Base-by-base conservation (phyloP, 2,329 filamentous ascomycete species). In the Cladosporium sp. region DNA sequence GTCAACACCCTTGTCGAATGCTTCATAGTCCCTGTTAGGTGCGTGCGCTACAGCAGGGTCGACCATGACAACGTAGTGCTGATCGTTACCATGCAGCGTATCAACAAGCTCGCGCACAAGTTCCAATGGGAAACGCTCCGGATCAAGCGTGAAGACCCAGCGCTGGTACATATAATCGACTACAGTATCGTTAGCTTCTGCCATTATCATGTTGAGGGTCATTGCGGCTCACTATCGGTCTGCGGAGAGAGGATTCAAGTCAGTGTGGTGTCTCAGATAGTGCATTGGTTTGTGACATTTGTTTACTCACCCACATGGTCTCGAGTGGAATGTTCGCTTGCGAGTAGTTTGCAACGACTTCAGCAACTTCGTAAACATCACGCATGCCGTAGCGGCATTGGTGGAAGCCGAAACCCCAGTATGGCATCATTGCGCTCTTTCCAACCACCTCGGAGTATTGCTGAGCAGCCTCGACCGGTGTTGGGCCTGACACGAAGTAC, bases 281-380 rank as follows among this genome's bases (percentile, higher is more conserved):
- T 6, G 7, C 14, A 41, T 41, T 18, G 15, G 14, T 18, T 18
- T 18, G 36, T 18, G 6, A 2, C 36, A 14, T 18, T 1, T 18
- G 15, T 41, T 18, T 2, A 41, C 36, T 41, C 14, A 41, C 36
- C 70, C 76, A 78, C 77, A 71, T 78, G 75, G 67, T 78, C 75
- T 55, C 77, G 71, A 91, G 78, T 0, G 88, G 88, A 66, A 91
- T 90, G 0, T 78, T 79, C 2, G 87, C 86, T 36, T 80, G 78
- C 26, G 85, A 87, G 73, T 90, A 90, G 75, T 90, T 91, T 64
- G 85, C 84, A 0, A 91, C 84, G 0, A 88, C 88, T 68, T 90
- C 88, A 21, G 88, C 88, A 4, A 90, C 85, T 62, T 86, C 84
- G 69, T 84, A 90, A 18, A 86, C 84, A 71, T 90, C 87, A 65